Evolutionary conservation across 2,329 filamentous ascomycete species (phyloP).

Genomic region (Aspergillus ochraceus): DNA sequence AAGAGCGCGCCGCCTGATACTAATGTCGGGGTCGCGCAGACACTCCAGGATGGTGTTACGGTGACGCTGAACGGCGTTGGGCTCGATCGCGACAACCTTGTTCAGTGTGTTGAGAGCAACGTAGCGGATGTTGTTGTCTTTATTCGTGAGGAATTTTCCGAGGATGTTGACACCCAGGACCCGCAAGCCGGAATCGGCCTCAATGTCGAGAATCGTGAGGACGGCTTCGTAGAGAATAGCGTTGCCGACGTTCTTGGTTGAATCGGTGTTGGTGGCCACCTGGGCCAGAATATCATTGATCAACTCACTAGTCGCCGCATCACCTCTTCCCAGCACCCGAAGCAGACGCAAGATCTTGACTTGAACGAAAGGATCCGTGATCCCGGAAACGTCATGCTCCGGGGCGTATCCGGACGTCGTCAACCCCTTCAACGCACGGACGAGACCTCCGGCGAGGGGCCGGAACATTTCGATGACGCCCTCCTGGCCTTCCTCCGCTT

Average conservation of each 20-base stretch:
- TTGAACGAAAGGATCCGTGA: conserved; percentile 96
- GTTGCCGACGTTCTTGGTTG: conserved; percentile 97
- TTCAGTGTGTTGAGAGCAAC: conserved; percentile 96
- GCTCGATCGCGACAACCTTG: conserved; percentile 96
- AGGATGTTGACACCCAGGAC: conserved; percentile 97
- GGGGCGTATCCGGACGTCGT: conserved; percentile 95
- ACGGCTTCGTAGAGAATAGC: conserved; percentile 97
- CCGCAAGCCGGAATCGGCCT: conserved; percentile 90
- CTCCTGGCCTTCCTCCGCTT: conserved; percentile 86
- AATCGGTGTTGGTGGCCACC: conserved; percentile 96
- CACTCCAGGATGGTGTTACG: conserved; percentile 97
- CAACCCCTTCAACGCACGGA: conserved; percentile 86
- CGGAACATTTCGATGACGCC: conserved; percentile 89
- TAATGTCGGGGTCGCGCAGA: conserved; percentile 94
- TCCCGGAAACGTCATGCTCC: conserved; percentile 96
- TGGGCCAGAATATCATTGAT: conserved; percentile 98
- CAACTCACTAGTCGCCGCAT: conserved; percentile 85
- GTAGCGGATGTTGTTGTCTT: conserved; percentile 98
- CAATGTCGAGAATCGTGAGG: conserved; percentile 94
- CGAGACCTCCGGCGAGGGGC: conserved; percentile 77
- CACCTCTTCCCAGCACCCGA: conserved; percentile 81
- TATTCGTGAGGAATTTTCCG: conserved; percentile 96
- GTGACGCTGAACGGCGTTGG: conserved; percentile 94
- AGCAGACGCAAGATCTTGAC: conserved; percentile 91
- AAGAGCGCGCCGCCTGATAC: conserved; percentile 89